Conservation (phyloP, 192 early-diverging fungal species). For the Physocladia obscura region DNA sequence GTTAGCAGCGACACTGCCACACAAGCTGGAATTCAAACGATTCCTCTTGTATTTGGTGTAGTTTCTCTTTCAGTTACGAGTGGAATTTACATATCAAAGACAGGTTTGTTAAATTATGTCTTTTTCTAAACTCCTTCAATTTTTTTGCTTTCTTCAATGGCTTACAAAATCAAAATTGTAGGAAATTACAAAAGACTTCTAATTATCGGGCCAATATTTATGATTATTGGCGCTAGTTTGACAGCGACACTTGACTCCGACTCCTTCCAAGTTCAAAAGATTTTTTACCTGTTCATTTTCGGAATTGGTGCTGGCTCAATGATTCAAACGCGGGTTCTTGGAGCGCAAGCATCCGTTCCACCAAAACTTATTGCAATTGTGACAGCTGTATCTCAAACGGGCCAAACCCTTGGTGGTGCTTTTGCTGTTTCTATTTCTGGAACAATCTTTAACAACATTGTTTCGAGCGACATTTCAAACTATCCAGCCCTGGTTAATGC, state of each 20-base stretch:
- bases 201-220: constrained; percentile 53
- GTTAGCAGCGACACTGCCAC: constrained; percentile 33
- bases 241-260: constrained; percentile 54
- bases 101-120: constrained; percentile 32
- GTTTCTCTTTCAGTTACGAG: constrained; percentile 9
- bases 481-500: not conserved
- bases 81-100: constrained; percentile 17
- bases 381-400: constrained; percentile 14
- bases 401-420: constrained; percentile 53
- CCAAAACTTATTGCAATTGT: constrained; percentile 64
- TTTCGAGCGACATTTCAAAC: constrained; percentile 39
- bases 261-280: constrained; percentile 47
- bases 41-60: constrained; percentile 34
- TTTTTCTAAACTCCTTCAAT: constrained; percentile 50
- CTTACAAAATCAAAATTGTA: not conserved
- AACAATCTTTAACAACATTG: constrained; percentile 55
- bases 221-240: constrained; percentile 60
- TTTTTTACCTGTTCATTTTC: constrained; percentile 60
- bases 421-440: constrained; percentile 58
- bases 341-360: constrained; percentile 63
- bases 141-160: constrained; percentile 13
- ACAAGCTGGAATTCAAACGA: constrained; percentile 22
- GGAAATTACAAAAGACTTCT: constrained; percentile 60
- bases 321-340: constrained; percentile 69
- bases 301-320: constrained; percentile 70